A percentile compares a stretch with the other conserved stretches of the same genome.
These are phyloP conservation scores for Pseudocercospora macadamiae DNA, from an alignment of 2,329 filamentous ascomycete species.

Conservation along the genomic window DNA sequence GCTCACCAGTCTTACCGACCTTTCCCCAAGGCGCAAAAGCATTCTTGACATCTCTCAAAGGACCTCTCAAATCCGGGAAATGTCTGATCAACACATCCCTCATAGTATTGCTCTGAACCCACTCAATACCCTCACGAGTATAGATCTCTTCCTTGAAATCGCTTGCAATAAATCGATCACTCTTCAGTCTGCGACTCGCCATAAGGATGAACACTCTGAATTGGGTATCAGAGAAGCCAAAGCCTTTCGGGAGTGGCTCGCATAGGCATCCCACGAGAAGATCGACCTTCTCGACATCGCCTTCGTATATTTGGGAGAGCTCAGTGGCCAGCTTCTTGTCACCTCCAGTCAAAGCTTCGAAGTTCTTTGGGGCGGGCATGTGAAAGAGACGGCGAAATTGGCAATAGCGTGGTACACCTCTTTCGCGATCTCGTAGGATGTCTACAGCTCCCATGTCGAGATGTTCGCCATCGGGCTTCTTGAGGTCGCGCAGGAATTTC, in stretches of 20 bases:
- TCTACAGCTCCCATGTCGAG: conserved; percentile 52
- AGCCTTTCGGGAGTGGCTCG: conserved; percentile 50
- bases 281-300: conserved; percentile 49
- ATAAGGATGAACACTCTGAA: conserved; percentile 53
- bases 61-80: conserved; percentile 45
- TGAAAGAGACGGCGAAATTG: conserved; percentile 50
- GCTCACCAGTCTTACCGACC: conserved; percentile 10
- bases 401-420: conserved; percentile 52
- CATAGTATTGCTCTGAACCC: conserved; percentile 50
- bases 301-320: conserved; percentile 44
- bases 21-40: conserved; percentile 40
- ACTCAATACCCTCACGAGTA: conserved; percentile 46
- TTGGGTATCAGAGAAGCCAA: conserved; percentile 54
- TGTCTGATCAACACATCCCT: conserved; percentile 49
- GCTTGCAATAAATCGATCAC: conserved; percentile 50
- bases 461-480: conserved; percentile 46
- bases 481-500: conserved; percentile 46
- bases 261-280: conserved; percentile 47
- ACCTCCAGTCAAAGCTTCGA: conserved; percentile 46
- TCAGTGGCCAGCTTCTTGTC: conserved; percentile 42
- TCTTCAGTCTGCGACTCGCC: conserved; percentile 49
- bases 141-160: conserved; percentile 47
- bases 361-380: conserved; percentile 41
- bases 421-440: conserved; percentile 52
- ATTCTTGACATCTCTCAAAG: conserved; percentile 39